Evolutionary conservation across 331 rosid genomes (phyloP).

Genomic region (Malus hybrid): DNA sequence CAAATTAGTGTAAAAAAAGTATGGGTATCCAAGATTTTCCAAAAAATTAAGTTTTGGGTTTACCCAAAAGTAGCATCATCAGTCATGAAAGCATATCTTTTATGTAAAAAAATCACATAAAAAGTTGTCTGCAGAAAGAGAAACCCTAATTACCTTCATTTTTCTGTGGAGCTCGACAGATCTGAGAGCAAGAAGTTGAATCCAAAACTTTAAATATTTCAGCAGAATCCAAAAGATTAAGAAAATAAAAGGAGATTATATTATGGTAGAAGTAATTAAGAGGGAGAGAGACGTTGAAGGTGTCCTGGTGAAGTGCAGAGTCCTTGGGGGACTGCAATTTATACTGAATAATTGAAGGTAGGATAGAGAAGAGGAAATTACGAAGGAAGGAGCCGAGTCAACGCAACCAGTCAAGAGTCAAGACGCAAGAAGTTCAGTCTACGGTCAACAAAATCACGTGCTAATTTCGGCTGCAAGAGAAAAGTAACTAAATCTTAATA

Average conservation of each 20-base stretch:
- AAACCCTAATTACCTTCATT: slow-evolving; percentile 20
- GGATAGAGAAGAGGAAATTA: background rate
- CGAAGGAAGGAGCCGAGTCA: background rate
- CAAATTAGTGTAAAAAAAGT: background rate
- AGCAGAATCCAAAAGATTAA: background rate
- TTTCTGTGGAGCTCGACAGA: background rate
- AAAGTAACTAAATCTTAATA: background rate
- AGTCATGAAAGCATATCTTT: background rate
- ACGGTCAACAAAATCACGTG: slow-evolving; percentile 5
- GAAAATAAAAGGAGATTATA: background rate
- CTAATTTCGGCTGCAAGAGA: background rate
- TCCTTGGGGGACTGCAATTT: background rate
- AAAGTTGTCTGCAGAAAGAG: background rate
- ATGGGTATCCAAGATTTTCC: too few species aligned
- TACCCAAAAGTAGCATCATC: background rate
- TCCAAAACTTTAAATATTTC: background rate
- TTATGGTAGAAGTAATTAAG: background rate
- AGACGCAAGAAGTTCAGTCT: background rate
- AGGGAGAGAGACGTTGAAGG: background rate
- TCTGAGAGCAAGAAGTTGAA: background rate
- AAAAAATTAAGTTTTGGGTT: background rate
- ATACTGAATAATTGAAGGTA: background rate
- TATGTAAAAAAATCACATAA: background rate
- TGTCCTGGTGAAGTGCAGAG: background rate
- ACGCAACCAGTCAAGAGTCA: background rate